A percentile compares a stretch with the other conserved stretches of the same genome.
Conservation (phyloP, 805 yeast species). For the Zygotorulaspora florentina region DNA sequence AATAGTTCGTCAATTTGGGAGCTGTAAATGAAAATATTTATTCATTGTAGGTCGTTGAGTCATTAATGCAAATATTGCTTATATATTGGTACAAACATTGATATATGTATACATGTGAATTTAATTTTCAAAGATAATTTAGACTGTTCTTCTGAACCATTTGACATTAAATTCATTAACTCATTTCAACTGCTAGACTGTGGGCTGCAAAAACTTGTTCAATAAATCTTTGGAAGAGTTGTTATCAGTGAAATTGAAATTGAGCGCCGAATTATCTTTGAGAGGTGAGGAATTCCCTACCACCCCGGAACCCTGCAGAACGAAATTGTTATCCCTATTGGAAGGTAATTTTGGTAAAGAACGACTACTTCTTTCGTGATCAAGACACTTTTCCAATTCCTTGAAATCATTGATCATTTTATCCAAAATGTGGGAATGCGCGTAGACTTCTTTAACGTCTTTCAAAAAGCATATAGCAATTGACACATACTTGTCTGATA, state of each 20-base stretch:
- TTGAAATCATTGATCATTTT: conserved; percentile 27
- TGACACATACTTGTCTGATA: conserved; percentile 27
- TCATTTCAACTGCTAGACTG: not conserved
- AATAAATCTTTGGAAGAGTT: conserved; percentile 6
- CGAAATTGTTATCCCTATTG: not conserved
- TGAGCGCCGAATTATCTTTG: not conserved
- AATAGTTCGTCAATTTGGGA: too few relatives aligned
- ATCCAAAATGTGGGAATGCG: conserved; percentile 28
- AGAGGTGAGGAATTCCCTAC: not conserved
- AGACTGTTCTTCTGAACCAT: too few relatives aligned
- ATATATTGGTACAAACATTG: too few relatives aligned
- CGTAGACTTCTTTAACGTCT: conserved; percentile 21
- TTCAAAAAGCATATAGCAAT: conserved; percentile 29
- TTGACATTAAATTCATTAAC: too few relatives aligned
- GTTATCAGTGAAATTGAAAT: not conserved
- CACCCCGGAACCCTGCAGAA: not conserved
- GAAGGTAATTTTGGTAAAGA: not conserved
- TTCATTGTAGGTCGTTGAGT: too few relatives aligned
- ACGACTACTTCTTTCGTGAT: conserved; percentile 5
- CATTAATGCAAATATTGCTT: too few relatives aligned
- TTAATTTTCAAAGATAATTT: too few relatives aligned
- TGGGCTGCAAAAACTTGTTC: conserved; percentile 7
- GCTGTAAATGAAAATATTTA: too few relatives aligned
- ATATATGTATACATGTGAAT: too few relatives aligned
- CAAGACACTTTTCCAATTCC: conserved; percentile 19